Conservation (phyloP, 768 basidiomycete species). For the Boletus huronensis region DNA sequence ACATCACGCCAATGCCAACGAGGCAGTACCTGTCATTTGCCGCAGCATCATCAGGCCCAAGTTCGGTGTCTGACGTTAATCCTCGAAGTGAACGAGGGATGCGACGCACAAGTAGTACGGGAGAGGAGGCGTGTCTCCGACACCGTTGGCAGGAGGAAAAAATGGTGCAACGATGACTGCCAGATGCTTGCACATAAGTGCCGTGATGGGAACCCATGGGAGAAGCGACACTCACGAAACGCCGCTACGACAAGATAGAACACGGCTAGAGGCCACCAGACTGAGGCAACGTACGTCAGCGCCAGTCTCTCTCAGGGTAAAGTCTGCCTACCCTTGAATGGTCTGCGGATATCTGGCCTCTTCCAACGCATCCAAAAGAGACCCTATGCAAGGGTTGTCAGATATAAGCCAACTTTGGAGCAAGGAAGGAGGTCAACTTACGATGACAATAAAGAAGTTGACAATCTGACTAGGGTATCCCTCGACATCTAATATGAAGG, state of each 20-base stretch:
- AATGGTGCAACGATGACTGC: slow-evolving; percentile 55
- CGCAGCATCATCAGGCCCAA: neutral
- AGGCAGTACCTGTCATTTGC: slow-evolving; percentile 43
- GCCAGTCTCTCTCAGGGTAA: no score
- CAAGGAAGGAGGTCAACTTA: slow-evolving; percentile 24
- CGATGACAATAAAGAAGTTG: slow-evolving; percentile 53
- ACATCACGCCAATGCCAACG: slow-evolving; percentile 49
- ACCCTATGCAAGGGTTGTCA: slow-evolving; percentile 31
- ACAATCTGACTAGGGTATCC: slow-evolving; percentile 50
- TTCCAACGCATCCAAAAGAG: slow-evolving; percentile 55
- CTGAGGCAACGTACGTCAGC: slow-evolving; percentile 19
- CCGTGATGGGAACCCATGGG: neutral
- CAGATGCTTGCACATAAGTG: neutral
- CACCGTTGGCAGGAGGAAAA: slow-evolving; percentile 48
- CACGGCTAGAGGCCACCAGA: slow-evolving; percentile 50
- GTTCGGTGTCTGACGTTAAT: slow-evolving; percentile 15
- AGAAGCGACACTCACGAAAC: slow-evolving; percentile 42
- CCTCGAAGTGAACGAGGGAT: slow-evolving; percentile 26
- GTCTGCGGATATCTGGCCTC: slow-evolving; percentile 43
- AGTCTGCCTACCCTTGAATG: slow-evolving; percentile 48
- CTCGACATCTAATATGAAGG: slow-evolving; percentile 59
- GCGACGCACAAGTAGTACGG: slow-evolving; percentile 51
- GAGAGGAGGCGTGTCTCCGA: slow-evolving; percentile 60
- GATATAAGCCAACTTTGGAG: no score
- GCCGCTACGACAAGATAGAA: slow-evolving; percentile 50